These are phyloP conservation scores for Citrullus amarus DNA, from an alignment of 306 rosid species.

Conservation along the genomic window DNA sequence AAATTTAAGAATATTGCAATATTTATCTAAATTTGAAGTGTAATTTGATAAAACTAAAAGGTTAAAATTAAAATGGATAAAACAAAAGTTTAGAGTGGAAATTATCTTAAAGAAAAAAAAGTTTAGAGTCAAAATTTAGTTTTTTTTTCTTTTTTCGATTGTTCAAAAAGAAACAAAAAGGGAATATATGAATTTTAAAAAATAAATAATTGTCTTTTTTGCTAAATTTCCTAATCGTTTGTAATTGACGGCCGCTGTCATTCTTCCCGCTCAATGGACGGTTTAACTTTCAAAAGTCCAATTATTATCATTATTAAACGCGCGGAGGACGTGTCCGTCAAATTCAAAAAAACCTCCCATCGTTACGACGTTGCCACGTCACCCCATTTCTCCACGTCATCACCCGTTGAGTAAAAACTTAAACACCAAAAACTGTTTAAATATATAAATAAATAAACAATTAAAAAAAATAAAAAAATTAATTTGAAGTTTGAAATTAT, in stretches of 20 bases:
- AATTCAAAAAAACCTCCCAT: slow-evolving; percentile 23
- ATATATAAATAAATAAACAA: background rate
- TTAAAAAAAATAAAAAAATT: background rate
- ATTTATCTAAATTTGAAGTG: no score
- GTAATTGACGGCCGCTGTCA: slow-evolving; percentile 27
- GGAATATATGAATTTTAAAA: background rate
- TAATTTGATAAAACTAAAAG: no score
- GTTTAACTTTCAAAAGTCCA: slow-evolving; percentile 23
- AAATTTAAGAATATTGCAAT: no score
- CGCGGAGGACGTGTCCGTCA: slow-evolving; percentile 21
- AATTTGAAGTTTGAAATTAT: slow-evolving; percentile 31
- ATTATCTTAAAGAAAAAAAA: no score
- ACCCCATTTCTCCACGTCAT: background rate
- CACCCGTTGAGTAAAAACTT: background rate
- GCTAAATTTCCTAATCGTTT: background rate
- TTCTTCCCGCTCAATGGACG: slow-evolving; percentile 89
- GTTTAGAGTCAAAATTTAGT: no score
- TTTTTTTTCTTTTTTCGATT: no score
- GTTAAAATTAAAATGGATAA: no score
- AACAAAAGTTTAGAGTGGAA: no score
- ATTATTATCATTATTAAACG: background rate
- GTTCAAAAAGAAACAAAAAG: background rate
- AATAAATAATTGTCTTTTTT: background rate
- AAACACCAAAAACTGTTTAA: background rate
- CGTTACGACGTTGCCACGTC: slow-evolving; percentile 4